Percentiles rank a stretch among this genome's conserved stretches.
These are phyloP conservation scores for Metschnikowia henanensis DNA, from an alignment of 805 yeast genomes.

Conservation along the genomic window DNA sequence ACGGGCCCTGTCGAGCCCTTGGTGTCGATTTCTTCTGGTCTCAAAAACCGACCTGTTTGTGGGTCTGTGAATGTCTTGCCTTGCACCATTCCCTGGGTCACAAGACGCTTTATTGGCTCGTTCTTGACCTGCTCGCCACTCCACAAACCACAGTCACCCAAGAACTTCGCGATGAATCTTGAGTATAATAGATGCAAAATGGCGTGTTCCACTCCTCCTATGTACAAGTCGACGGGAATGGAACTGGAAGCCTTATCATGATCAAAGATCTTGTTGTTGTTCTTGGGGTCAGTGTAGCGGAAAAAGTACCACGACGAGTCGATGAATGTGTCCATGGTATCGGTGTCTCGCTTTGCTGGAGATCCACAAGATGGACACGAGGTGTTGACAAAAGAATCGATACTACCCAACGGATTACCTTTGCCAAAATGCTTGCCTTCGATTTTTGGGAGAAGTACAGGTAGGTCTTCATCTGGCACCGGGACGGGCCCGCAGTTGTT, in stretches of 20 bases:
- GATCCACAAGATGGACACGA: conserved; percentile 81
- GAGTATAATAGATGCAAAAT: conserved; percentile 87
- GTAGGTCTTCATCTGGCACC: conserved; percentile 85
- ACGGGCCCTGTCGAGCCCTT: conserved; percentile 41
- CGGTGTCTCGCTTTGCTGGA: conserved; percentile 84
- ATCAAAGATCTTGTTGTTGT: conserved; percentile 53
- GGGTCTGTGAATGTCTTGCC: conserved; percentile 84
- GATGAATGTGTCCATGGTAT: conserved; percentile 98
- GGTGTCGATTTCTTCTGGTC: conserved; percentile 68
- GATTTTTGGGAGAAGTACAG: conserved; percentile 73
- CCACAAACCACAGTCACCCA: conserved; percentile 69
- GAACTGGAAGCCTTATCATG: conserved; percentile 46
- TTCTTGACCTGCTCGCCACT: conserved; percentile 54
- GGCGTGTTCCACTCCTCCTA: conserved; percentile 98
- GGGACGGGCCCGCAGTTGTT: conserved; percentile 84
- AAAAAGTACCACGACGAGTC: conserved; percentile 97
- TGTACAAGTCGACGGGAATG: conserved; percentile 86
- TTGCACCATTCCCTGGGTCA: conserved; percentile 98
- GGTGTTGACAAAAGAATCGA: conserved; percentile 68
- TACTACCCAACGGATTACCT: conserved; percentile 61
- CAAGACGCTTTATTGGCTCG: conserved; percentile 79
- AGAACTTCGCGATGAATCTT: conserved; percentile 80
- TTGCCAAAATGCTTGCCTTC: conserved; percentile 56
- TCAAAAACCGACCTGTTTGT: conserved; percentile 67
- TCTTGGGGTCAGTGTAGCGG: conserved; percentile 76